phyloP scores from a whole-genome alignment of 2,329 filamentous ascomycete genomes.

The Eurotiales sp. region DNA sequence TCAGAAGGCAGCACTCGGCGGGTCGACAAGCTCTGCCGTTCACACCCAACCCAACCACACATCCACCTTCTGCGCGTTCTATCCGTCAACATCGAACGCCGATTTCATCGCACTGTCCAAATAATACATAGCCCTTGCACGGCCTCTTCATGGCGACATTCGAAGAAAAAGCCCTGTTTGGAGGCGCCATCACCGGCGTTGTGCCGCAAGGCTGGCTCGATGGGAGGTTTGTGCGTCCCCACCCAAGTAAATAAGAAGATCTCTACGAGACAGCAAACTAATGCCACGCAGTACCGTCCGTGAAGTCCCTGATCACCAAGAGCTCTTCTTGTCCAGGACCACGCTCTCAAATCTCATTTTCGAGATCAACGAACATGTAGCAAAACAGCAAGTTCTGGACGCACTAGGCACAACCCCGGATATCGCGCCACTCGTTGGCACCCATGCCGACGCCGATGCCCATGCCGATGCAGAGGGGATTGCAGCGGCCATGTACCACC shows the following conservation, averaged over 20 bases:
- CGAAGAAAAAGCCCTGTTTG: slow-evolving; percentile 30
- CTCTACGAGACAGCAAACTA: background rate
- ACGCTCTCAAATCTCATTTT: slow-evolving; percentile 86
- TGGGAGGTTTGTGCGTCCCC: slow-evolving; percentile 31
- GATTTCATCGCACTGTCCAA: background rate
- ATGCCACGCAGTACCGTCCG: slow-evolving; percentile 27
- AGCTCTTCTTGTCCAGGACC: slow-evolving; percentile 80
- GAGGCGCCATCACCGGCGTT: slow-evolving; percentile 31
- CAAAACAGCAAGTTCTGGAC: slow-evolving; percentile 23
- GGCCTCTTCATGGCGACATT: slow-evolving; percentile 8
- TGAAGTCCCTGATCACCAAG: slow-evolving; percentile 63
- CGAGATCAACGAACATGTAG: slow-evolving; percentile 82
- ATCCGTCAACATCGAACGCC: background rate
- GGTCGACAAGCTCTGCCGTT: too few species aligned
- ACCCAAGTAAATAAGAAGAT: background rate
- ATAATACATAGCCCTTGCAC: background rate
- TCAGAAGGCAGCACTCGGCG: too few species aligned
- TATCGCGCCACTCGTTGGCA: background rate
- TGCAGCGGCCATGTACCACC: slow-evolving; percentile 64
- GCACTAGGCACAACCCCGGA: slow-evolving; percentile 13
- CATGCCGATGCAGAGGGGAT: slow-evolving; percentile 60
- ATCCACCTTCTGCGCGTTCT: background rate
- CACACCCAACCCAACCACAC: too few species aligned
- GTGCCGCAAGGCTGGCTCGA: slow-evolving; percentile 35
- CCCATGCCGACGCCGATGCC: slow-evolving; percentile 50